A percentile compares a stretch with the other conserved stretches of the same genome.
Conservation (phyloP, 192 early-diverging fungal genomes). For the Funneliformis geosporum region DNA sequence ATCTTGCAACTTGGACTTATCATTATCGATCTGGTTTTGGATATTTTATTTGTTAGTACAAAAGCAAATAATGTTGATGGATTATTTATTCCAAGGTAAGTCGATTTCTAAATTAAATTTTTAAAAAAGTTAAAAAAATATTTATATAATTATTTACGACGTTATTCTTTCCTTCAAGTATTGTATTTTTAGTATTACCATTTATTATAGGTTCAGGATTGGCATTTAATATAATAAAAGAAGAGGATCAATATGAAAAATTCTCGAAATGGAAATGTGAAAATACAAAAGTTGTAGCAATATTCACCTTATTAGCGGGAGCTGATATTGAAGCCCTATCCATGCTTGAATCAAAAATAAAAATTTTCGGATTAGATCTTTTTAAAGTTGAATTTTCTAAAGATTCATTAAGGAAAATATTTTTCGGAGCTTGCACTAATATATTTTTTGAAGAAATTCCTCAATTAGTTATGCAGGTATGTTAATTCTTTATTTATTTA, state of each 20-base stretch:
- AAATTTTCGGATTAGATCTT: too few species aligned
- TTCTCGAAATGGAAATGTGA: not conserved
- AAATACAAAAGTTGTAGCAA: not conserved
- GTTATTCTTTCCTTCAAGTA: not conserved
- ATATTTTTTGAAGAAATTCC: too few species aligned
- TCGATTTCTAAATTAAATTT: not conserved
- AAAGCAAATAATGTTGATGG: not conserved
- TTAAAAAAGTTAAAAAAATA: not conserved
- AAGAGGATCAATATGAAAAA: not conserved
- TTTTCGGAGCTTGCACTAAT: too few species aligned
- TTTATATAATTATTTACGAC: not conserved
- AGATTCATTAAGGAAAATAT: too few species aligned
- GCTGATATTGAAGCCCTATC: conserved; percentile 16
- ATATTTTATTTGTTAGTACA: not conserved
- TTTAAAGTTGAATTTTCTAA: too few species aligned
- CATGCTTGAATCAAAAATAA: too few species aligned
- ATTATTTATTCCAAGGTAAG: conserved; percentile 20
- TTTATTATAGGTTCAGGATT: not conserved
- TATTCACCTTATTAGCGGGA: conserved; percentile 14
- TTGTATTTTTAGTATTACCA: not conserved
- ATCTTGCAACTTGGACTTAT: conserved; percentile 17
- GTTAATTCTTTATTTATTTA: too few species aligned
- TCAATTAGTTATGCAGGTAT: too few species aligned
- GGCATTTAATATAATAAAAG: conserved; percentile 2
- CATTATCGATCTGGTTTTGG: not conserved